These are phyloP conservation scores for Heritiera littoralis DNA, from an alignment of 345 rosid species.

Conservation along the genomic window DNA sequence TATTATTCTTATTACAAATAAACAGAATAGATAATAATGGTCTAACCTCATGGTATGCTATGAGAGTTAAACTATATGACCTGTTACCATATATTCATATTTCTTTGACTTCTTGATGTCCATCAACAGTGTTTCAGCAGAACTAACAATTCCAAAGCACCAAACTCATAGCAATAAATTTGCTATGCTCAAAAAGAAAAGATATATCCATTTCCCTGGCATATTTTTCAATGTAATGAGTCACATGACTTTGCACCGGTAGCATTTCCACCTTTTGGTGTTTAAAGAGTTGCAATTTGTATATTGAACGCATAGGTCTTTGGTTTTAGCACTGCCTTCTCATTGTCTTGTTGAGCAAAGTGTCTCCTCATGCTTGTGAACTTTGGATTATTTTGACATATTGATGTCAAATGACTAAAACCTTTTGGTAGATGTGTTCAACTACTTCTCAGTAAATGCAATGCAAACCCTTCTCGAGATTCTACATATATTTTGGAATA, in stretches of 20 bases:
- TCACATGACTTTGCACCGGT: no score
- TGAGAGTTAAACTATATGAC: not conserved
- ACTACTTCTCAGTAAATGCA: not conserved
- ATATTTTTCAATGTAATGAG: no score
- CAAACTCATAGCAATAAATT: no score
- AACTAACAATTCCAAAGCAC: not conserved
- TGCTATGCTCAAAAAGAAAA: no score
- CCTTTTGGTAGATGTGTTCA: not conserved
- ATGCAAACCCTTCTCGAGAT: not conserved
- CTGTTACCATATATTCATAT: not conserved
- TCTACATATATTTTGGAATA: not conserved
- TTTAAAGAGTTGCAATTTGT: not conserved
- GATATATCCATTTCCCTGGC: no score
- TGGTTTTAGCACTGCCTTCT: not conserved
- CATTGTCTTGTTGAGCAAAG: constrained; percentile 4
- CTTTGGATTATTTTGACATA: not conserved
- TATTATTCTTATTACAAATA: not conserved
- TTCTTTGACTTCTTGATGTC: not conserved
- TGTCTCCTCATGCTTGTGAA: not conserved
- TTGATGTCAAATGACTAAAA: not conserved
- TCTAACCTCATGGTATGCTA: not conserved
- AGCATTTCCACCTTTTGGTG: not conserved
- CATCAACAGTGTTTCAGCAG: not conserved
- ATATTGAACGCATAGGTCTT: not conserved
- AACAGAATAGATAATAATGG: not conserved